phyloP scores from a whole-genome alignment of 257 asterid species.

The Nicotiana undulata region DNA sequence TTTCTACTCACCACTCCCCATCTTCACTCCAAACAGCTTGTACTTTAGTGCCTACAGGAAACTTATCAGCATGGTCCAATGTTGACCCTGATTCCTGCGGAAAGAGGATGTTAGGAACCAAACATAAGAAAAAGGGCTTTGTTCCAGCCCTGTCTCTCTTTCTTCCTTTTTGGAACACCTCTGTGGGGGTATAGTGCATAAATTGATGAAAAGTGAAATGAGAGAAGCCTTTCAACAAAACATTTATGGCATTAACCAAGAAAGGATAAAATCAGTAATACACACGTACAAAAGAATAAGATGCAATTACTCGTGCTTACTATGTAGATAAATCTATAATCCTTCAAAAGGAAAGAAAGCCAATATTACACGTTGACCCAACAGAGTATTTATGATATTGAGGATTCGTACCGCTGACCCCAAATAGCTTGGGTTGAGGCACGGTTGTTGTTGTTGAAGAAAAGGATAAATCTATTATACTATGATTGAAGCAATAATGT shows the following conservation, averaged over 20 bases:
- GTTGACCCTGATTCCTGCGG: slow-evolving; percentile 38
- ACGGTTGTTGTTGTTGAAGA: background rate
- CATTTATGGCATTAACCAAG: background rate
- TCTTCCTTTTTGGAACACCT: background rate
- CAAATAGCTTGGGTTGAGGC: background rate
- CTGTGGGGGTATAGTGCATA: background rate
- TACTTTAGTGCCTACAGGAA: slow-evolving; percentile 80
- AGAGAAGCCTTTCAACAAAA: background rate
- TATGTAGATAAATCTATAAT: background rate
- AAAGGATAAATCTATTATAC: background rate
- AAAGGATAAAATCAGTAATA: background rate
- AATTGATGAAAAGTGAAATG: background rate
- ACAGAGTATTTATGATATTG: background rate
- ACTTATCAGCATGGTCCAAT: slow-evolving; percentile 33
- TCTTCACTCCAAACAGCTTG: slow-evolving; percentile 99
- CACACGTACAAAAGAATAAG: background rate
- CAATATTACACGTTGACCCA: background rate
- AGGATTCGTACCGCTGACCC: background rate
- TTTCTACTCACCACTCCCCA: slow-evolving; percentile 74
- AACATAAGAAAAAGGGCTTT: background rate
- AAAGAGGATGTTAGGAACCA: slow-evolving; percentile 2
- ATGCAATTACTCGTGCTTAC: background rate
- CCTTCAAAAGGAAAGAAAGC: background rate
- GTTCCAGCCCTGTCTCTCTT: background rate
- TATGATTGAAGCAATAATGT: background rate